Evolutionary conservation across 148 eudicot species (phyloP), one percentile per base, ranked within the genome.

Genomic region (Chenopodium quinoa): DNA sequence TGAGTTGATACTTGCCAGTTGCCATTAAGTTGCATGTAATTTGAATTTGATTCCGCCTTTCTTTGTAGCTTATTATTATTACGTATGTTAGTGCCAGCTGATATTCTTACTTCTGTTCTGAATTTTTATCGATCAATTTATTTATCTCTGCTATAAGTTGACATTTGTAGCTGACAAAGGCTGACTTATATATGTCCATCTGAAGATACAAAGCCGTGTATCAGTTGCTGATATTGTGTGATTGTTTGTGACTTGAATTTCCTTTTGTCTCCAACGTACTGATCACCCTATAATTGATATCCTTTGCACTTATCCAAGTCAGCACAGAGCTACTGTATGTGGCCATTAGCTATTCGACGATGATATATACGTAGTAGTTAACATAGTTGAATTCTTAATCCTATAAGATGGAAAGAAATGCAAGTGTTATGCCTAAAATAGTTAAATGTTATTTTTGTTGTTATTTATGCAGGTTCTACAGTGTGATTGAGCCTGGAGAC

Each of bases 401-500:
- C 47, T 79, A 81, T 20, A 27, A 29, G 34, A 66, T 54, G n/a
- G 66, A 1, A 74, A 56, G 50, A 73, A n/a, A 4, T 34, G 27
- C 2, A 25, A 78, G 71, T 48, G n/a, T 47, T 46, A 14, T 56
- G 22, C 60, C 62, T 50, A n/a, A 1, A 72, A 25, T 56, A 73
- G 67, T 34, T 63, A 46, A 56, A 82, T n/a, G 52, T 54, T 73
- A 40, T 56, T 71, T 47, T 4, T 37, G 56, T 71, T 73, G 52
- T 65, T 40, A 25, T 69, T 64, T 16, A 31, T 85, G 86, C 83
- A 97, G 99, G 99, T 88, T 89, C 73, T 87, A 82, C 81, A 92
- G 97, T 83, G 88, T 92, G 73, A 87, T 97, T 86, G 90, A 90
- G 71, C 99, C 99, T 40, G 99, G 99, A 73, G 98, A 94, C 82